Conservation (phyloP, 352 stramenopile genomes). For the Pythium volutum region DNA sequence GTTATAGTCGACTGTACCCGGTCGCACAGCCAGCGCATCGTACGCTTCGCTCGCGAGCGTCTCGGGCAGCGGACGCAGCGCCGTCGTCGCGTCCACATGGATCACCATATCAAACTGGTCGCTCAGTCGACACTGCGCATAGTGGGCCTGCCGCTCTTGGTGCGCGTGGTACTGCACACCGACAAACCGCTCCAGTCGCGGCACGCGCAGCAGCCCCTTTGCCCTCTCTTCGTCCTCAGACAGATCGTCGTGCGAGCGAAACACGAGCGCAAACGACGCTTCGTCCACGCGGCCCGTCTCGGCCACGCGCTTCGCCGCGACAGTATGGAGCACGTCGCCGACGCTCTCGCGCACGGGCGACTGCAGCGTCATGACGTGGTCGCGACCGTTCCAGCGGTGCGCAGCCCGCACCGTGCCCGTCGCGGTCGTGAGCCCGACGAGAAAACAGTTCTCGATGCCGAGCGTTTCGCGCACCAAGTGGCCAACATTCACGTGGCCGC, state of each 20-base stretch:
- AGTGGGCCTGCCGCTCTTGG: constrained; percentile 30
- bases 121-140: constrained; percentile 26
- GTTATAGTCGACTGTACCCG: constrained; percentile 17
- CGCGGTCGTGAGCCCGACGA: constrained; percentile 31
- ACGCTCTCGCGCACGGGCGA: constrained; percentile 17
- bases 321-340: constrained; percentile 25
- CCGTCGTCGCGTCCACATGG: constrained; percentile 30
- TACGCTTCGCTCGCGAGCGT: constrained; percentile 17
- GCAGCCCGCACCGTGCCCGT: constrained; percentile 30
- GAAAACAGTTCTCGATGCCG: constrained; percentile 21
- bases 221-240: not conserved
- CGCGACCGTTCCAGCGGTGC: constrained; percentile 27
- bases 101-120: constrained; percentile 32
- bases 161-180: constrained; percentile 33
- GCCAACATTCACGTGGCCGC: constrained; percentile 32
- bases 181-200: constrained; percentile 31
- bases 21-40: not conserved
- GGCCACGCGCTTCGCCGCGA: not conserved
- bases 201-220: constrained; percentile 2
- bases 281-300: constrained; percentile 4
- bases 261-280: constrained; percentile 27
- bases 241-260: constrained; percentile 10
- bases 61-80: constrained; percentile 28
- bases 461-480: constrained; percentile 29
- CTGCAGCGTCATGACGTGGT: constrained; percentile 30